phyloP scores from a whole-genome alignment of 192 early-diverging fungal species.

The Chytriomyces confervae region DNA sequence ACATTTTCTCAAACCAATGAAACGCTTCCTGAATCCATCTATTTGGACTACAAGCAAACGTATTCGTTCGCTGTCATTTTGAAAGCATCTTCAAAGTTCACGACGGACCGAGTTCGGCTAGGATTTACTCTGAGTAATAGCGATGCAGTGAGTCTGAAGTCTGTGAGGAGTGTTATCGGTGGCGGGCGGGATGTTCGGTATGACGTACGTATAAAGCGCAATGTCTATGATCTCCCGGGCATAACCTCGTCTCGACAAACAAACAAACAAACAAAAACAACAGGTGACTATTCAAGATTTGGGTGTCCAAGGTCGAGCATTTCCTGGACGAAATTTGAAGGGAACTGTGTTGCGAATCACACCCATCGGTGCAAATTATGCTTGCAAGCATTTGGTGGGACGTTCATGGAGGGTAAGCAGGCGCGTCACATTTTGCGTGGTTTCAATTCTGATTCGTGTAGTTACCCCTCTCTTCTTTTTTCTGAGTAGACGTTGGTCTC shows the following conservation, averaged over 20 bases:
- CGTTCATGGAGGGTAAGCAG: constrained; percentile 17
- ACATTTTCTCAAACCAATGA: not conserved
- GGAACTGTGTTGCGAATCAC: constrained; percentile 3
- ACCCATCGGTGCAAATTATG: constrained; percentile 2
- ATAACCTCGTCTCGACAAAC: no score
- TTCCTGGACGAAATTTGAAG: constrained; percentile 10
- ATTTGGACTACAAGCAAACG: constrained; percentile 12
- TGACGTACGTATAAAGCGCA: constrained; percentile 1
- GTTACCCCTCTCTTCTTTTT: not conserved
- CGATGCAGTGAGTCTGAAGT: not conserved
- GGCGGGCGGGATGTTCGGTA: not conserved
- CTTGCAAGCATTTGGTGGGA: constrained; percentile 16
- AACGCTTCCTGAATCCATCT: constrained; percentile 12
- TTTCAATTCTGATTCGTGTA: not conserved
- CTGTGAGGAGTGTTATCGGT: constrained; percentile 1
- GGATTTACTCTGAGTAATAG: constrained; percentile 5
- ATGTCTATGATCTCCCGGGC: not conserved
- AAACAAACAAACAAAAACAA: not conserved
- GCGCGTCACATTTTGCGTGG: not conserved
- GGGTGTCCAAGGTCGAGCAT: constrained; percentile 8
- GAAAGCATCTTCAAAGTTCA: not conserved
- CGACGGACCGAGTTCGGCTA: not conserved
- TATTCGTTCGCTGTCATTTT: constrained; percentile 14
- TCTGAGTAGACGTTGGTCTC: not conserved
- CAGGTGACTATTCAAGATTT: constrained; percentile 13